Evolutionary conservation across 1,284 basidiomycete genomes (phyloP).

Genomic region (Pseudozyma sp.): DNA sequence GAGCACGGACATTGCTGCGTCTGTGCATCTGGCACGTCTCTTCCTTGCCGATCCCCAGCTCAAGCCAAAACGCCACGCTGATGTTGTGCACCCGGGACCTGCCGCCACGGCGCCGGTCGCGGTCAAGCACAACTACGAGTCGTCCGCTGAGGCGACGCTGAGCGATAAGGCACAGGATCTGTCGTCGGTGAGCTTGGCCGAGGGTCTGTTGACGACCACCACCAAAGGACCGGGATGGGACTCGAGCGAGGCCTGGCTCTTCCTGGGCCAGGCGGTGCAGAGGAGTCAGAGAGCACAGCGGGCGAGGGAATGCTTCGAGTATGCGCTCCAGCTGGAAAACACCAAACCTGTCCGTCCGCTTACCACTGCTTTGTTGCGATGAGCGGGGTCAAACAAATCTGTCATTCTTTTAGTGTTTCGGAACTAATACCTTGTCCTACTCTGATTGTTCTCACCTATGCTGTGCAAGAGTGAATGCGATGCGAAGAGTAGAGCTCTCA

Average conservation of each 20-base stretch:
- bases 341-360: slow-evolving; percentile 49
- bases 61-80: slow-evolving; percentile 36
- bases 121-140: slow-evolving; percentile 15
- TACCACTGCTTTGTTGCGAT: slow-evolving; percentile 32
- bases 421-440: no score
- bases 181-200: slow-evolving; percentile 59
- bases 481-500: no score
- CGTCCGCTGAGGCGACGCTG: slow-evolving; percentile 44
- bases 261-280: slow-evolving; percentile 55
- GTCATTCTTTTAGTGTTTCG: no score
- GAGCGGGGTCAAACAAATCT: background rate
- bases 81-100: background rate
- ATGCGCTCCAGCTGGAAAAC: slow-evolving; percentile 61
- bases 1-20: slow-evolving; percentile 54
- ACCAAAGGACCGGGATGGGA: slow-evolving; percentile 60
- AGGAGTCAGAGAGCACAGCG: slow-evolving; percentile 37
- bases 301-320: slow-evolving; percentile 58
- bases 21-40: slow-evolving; percentile 63
- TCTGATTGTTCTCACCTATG: background rate
- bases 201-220: slow-evolving; percentile 58
- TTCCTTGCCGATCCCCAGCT: slow-evolving; percentile 52
- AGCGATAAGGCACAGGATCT: slow-evolving; percentile 48
- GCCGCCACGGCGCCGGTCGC: slow-evolving; percentile 3
- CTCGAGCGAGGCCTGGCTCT: slow-evolving; percentile 64
- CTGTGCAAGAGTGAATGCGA: no score